These are phyloP conservation scores for Periconia macrospinosa DNA, from an alignment of 2,329 filamentous ascomycete genomes.

Conservation along the genomic window DNA sequence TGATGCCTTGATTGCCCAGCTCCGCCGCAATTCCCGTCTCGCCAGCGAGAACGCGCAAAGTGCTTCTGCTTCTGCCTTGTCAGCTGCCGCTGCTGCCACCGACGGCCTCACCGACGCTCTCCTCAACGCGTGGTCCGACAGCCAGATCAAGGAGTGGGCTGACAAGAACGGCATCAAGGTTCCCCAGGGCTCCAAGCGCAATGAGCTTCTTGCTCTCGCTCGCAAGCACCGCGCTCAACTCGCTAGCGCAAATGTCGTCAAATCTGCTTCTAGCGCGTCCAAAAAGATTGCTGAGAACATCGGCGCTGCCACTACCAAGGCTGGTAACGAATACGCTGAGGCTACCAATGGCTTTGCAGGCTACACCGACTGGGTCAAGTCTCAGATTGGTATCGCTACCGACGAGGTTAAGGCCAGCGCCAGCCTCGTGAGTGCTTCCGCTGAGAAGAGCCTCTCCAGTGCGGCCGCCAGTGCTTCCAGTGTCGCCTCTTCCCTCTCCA, in stretches of 20 bases:
- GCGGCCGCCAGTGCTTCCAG: slow-evolving; percentile 20
- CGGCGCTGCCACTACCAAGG: slow-evolving; percentile 54
- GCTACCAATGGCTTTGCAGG: slow-evolving; percentile 58
- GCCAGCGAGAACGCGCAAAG: slow-evolving; percentile 70
- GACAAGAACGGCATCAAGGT: slow-evolving; percentile 90
- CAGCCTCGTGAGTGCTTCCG: slow-evolving; percentile 11
- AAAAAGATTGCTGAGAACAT: too few relatives aligned
- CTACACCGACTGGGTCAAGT: slow-evolving; percentile 48
- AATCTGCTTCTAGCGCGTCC: slow-evolving; percentile 38
- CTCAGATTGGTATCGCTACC: slow-evolving; percentile 49
- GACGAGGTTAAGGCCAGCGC: slow-evolving; percentile 28
- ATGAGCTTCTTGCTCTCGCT: slow-evolving; percentile 86
- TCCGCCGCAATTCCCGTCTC: slow-evolving; percentile 87
- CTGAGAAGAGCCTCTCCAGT: slow-evolving; percentile 32
- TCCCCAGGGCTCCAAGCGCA: slow-evolving; percentile 86
- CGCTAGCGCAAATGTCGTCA: slow-evolving; percentile 63
- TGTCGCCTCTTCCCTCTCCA: slow-evolving; percentile 15
- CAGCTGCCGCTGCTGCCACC: slow-evolving; percentile 61
- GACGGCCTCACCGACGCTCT: slow-evolving; percentile 78
- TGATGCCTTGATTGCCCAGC: slow-evolving; percentile 83
- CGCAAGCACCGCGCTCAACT: slow-evolving; percentile 81
- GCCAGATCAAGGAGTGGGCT: slow-evolving; percentile 85
- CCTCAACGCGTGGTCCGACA: slow-evolving; percentile 88
- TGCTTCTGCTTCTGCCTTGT: slow-evolving; percentile 47
- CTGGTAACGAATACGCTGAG: slow-evolving; percentile 74